Base-by-base conservation (phyloP, 2,329 filamentous ascomycete species). In the Zelopaecilomyces penicillatus region DNA sequence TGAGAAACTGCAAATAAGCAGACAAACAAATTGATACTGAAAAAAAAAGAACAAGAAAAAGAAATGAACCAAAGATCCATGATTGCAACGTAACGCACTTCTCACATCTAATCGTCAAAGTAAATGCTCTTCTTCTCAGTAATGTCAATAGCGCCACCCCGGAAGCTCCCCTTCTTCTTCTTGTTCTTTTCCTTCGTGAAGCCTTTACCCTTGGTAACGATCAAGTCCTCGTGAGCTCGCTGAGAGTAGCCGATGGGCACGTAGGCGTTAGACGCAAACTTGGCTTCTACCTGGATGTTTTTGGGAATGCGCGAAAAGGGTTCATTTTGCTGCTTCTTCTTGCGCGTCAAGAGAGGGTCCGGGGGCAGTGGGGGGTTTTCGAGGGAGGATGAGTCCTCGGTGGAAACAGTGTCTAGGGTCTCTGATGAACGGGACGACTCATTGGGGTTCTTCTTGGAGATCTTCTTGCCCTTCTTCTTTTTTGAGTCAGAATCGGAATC, bases 181-280 rank as follows among this genome's bases (percentile, higher is more conserved):
- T 98, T 98, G 70, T 98, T 98, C 82, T 98, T 98, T 73, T 97
- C 93, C 74, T 98, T 98, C 48, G 91, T 97, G 69, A 98, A 98
- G 4, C 88, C 89, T 71, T 96, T 97, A 58, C 93, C 93, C 63
- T 85, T 87, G 30, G 91, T 97, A 34, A 95, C 78, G 40, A 89
- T 87, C 51, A 98, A 70, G 61, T 96, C 90, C 54, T 88, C 78
- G 60, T 90, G 87, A 6, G 94, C 94, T 55, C 82, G 82, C 56
- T 93, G 84, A 27, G 90, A 91, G 67, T 97, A 98, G 51, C 85
- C 83, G 63, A 96, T 88, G 26, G 82, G 74, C 8, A 87, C 74
- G 62, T 91, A 97, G 10, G 78, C 79, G 66, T 97, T 96, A 55
- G 83, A 89, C 3, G 80, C 62, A 55, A 89, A 83, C 57, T 71